phyloP scores from a whole-genome alignment of 2,329 filamentous ascomycete species.

The Epichloe bromicola region DNA sequence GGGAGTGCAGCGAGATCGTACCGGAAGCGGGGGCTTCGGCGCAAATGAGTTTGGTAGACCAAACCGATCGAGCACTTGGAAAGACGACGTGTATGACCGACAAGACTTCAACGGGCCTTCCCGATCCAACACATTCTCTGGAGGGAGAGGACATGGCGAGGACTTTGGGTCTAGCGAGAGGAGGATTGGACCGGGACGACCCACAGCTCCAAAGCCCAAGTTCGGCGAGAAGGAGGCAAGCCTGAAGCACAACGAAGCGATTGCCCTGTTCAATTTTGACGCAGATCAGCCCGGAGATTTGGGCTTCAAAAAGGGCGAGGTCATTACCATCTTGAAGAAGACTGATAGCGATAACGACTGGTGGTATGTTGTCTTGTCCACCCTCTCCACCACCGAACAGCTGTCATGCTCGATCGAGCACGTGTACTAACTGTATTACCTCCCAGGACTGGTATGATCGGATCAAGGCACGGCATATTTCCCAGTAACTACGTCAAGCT shows the following conservation, averaged over 20 bases:
- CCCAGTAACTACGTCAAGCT: conserved; percentile 69
- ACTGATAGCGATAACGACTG: conserved; percentile 91
- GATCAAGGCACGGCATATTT: conserved; percentile 78
- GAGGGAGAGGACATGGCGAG: conserved; percentile 31
- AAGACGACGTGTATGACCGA: conserved; percentile 62
- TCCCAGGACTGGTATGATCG: conserved; percentile 73
- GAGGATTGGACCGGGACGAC: conserved; percentile 54
- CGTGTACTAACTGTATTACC: neutral
- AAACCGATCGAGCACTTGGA: conserved; percentile 56
- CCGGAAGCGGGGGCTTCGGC: conserved; percentile 25
- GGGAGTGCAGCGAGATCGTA: conserved; percentile 30
- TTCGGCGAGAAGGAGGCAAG: conserved; percentile 48
- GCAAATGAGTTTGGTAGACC: conserved; percentile 40
- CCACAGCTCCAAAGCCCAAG: conserved; percentile 79
- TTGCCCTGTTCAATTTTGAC: conserved; percentile 89
- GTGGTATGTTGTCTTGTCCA: conserved; percentile 48
- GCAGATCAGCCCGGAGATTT: conserved; percentile 85
- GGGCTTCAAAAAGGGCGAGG: conserved; percentile 91
- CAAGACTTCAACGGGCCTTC: conserved; percentile 28
- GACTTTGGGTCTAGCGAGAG: conserved; percentile 28
- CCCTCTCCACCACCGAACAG: neutral
- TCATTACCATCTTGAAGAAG: conserved; percentile 89
- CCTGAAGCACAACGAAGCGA: conserved; percentile 63
- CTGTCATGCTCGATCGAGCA: neutral
- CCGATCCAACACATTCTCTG: conserved; percentile 39